These are phyloP conservation scores for Syzygium grande DNA, from an alignment of 345 rosid genomes.

Conservation along the genomic window DNA sequence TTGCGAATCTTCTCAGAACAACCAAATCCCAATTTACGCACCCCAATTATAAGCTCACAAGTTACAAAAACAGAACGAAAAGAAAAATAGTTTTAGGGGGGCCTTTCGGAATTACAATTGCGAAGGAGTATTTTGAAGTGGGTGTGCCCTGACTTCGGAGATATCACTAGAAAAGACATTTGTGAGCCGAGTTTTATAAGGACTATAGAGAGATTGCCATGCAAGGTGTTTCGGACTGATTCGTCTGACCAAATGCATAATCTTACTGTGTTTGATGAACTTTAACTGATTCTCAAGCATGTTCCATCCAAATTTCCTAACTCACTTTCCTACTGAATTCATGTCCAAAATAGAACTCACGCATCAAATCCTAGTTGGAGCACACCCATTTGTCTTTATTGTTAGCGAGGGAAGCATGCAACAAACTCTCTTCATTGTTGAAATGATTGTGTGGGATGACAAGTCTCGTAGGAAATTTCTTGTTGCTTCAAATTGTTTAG, in stretches of 20 bases:
- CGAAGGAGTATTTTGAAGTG: background rate
- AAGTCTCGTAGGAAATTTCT: no score
- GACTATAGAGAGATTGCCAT: background rate
- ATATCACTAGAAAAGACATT: background rate
- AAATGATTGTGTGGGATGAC: background rate
- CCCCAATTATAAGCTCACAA: background rate
- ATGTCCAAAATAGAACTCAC: background rate
- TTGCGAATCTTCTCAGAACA: background rate
- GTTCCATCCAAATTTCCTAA: background rate
- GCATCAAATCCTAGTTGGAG: background rate
- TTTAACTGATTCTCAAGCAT: background rate
- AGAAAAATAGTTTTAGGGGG: no score
- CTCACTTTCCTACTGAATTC: no score
- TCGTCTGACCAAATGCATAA: background rate
- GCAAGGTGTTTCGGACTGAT: accelerated
- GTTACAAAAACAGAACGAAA: background rate
- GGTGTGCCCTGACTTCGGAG: background rate
- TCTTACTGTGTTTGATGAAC: background rate
- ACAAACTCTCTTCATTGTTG: background rate
- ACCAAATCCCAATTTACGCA: background rate
- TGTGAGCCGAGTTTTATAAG: background rate
- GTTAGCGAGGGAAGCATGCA: background rate
- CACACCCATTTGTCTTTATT: background rate
- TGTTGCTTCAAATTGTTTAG: no score
- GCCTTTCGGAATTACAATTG: no score